Evolutionary conservation across 768 basidiomycete species (phyloP), one percentile per base, ranked within the genome.

Genomic region (Hemileccinum impolitum): DNA sequence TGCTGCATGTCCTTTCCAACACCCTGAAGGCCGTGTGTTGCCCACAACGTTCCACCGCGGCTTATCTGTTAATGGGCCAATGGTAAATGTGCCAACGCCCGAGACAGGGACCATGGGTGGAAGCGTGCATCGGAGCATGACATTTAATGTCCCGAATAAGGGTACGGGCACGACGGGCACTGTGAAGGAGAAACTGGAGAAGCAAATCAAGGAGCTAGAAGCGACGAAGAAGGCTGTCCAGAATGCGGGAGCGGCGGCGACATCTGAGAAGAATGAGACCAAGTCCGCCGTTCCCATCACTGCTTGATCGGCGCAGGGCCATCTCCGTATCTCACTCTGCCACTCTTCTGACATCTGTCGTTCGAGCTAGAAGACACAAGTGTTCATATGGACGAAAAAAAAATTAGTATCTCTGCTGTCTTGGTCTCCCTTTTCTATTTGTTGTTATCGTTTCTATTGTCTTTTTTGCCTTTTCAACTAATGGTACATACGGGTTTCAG

Each of bases 1-100:
- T 47, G 82, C 84, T 30, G 78, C 82, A 54, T 98, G 95, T 66
- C 70, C 82, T n/a, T 99, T 87, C 76, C 82, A 89, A 54, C 95
- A 99, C 63, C 95, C 95, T 0, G 82, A 89, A 48, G 87, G 87
- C 10, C 85, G 90, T 12, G 86, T 88, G 19, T 75, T 91, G 8
- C 90, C 90, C 3, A 75, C 81, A 3, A 72, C 82, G 12, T 93
- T 93, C 77, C 87, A 92, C 61, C 84, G 88, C 18, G 89, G 90
- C 0, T 66, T 92, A 23, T 75, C 81, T 14, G 72, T 78, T 4
- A 75, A 69, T 23, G 77, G 79, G 0, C 83, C 85, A 7, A 56
- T 87, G 54, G 81, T 86, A 35, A 85, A 62, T 45, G 79, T 88
- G 1, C 63, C 72, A 6, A 76, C 75, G 1, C 85, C 86, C 7